Percentiles rank a stretch among this genome's conserved stretches.
phyloP scores from a whole-genome alignment of 1,284 basidiomycete genomes.

The Austropuccinia psidii region DNA sequence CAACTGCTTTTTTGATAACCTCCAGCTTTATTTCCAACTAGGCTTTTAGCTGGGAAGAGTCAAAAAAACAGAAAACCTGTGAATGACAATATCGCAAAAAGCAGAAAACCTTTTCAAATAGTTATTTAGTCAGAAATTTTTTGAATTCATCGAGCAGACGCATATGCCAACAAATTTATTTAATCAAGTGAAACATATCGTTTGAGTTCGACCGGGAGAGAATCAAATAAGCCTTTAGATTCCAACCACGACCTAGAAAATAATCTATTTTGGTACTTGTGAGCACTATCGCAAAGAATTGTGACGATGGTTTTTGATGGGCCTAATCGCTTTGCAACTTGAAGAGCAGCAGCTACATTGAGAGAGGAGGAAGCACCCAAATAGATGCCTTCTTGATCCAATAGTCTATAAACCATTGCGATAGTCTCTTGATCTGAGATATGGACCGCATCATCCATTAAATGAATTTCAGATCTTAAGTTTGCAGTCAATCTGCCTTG shows the following conservation, averaged over 20 bases:
- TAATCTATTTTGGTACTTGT: conserved; percentile 77
- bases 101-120: too few species aligned
- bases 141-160: too few species aligned
- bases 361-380: conserved; percentile 91
- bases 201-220: conserved; percentile 74
- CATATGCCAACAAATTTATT: too few species aligned
- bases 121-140: too few species aligned
- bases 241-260: conserved; percentile 94
- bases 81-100: too few species aligned
- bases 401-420: conserved; percentile 82
- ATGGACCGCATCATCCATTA: conserved; percentile 72
- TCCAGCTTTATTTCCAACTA: too few species aligned
- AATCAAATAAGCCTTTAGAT: conserved; percentile 66
- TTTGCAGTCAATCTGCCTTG: conserved; percentile 97
- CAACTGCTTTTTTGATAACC: too few species aligned
- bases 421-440: conserved; percentile 86
- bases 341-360: conserved; percentile 87
- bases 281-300: conserved; percentile 87
- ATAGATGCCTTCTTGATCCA: conserved; percentile 90
- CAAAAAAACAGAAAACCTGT: too few species aligned
- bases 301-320: conserved; percentile 75
- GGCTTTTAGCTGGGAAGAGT: too few species aligned
- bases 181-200: conserved; percentile 76
- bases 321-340: conserved; percentile 77
- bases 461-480: conserved; percentile 69